Base-by-base conservation (phyloP, 2,329 filamentous ascomycete genomes). In the Simplicillium aogashimaense region DNA sequence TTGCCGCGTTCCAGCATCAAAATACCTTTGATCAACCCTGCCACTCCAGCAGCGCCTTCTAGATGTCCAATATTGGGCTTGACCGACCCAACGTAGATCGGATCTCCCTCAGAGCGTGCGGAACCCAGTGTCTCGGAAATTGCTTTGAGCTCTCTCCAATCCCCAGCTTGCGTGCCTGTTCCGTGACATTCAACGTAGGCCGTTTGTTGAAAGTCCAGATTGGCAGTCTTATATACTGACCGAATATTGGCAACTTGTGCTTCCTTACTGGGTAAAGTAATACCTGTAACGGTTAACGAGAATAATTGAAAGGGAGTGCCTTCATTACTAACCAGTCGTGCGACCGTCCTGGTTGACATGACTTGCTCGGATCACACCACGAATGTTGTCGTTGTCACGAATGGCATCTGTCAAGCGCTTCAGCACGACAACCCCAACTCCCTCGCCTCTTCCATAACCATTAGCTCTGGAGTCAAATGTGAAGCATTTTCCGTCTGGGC, bases 391-490 rank as follows among this genome's bases (percentile, higher is more conserved):
- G n/a, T 74, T 72, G 47, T 76, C 72, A 10, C 60, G 58, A 5
- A 81, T 47, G 1, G 79, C 79, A 51, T 78, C 70, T 6, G 64
- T 58, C 0, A 83, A 58, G 2, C 67, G 67, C 54, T 83, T 83
- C 36, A 83, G 50, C 3, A 82, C 50, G 1, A 83, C 55, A n/a
- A 74, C 65, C 0, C 68, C 76, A 18, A 74, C 63, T 1, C 78
- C 80, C 50, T 84, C 80, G 1, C 78, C 79, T 28, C 78, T 66
- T 0, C 72, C 77, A 50, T 83, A 84, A 1, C 80, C 81, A 43
- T 75, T 72, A 14, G 75, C 79, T 3, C 66, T 64, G n/a, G 62
- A 52, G 47, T 79, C 78, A 50, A 74, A 80, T 5, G 71, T 72
- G 43, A 68, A 68, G 29, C 62, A 68, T 43, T 63, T 70, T 2